Conservation (phyloP, 768 basidiomycete species). For the Cyclocybe aegerita region DNA sequence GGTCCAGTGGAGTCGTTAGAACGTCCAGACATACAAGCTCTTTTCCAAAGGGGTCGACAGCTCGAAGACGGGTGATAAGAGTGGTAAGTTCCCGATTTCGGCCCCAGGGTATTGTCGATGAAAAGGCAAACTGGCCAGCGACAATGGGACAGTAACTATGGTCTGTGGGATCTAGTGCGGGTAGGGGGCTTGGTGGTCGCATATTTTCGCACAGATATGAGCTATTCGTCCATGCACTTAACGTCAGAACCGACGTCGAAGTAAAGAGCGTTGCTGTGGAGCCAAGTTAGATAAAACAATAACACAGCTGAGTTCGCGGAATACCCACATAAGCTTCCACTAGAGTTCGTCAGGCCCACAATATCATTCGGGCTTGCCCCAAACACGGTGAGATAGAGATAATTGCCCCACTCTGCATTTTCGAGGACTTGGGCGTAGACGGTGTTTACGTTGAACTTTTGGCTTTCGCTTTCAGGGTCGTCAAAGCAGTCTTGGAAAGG, state of each 20-base stretch:
- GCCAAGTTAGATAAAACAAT: constrained; percentile 12
- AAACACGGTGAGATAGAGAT: constrained; percentile 72
- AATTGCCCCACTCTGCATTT: constrained; percentile 37
- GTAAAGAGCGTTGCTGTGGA: constrained; percentile 82
- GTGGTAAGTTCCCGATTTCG: constrained; percentile 76
- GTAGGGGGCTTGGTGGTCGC: constrained; percentile 74
- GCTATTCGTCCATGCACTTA: constrained; percentile 67
- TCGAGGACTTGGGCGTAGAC: constrained; percentile 73
- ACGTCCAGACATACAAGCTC: constrained; percentile 86
- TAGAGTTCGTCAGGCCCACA: constrained; percentile 54
- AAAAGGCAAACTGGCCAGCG: constrained; percentile 80
- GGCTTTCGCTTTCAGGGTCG: constrained; percentile 40
- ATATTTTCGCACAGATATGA: constrained; percentile 79
- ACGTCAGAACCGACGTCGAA: constrained; percentile 76
- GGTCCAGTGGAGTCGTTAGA: constrained; percentile 71
- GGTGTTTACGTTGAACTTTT: constrained; percentile 64
- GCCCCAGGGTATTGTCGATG: constrained; percentile 68
- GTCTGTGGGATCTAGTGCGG: constrained; percentile 36
- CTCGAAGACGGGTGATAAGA: constrained; percentile 78
- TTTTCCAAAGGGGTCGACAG: constrained; percentile 82
- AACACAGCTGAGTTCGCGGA: constrained; percentile 4
- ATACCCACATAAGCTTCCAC: constrained; percentile 65
- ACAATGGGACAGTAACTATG: constrained; percentile 73
- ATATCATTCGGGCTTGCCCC: constrained; percentile 63
- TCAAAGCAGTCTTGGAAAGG: constrained; percentile 71